Conservation (phyloP, 202 grass and related monocot species). For the Carex arenaria region DNA sequence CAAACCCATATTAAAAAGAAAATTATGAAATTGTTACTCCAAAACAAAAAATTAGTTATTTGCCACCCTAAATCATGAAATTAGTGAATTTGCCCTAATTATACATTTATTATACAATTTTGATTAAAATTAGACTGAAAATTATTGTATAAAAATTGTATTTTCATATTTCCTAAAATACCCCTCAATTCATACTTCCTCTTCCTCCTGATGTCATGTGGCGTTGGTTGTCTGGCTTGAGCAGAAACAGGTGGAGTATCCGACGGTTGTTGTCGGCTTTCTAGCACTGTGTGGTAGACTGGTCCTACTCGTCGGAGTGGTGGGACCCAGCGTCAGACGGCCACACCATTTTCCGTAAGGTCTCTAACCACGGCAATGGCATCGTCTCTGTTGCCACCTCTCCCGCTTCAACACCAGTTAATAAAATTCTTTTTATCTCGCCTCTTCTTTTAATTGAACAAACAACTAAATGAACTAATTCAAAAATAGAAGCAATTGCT, state of each 20-base stretch:
- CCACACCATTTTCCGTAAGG: slow-evolving; percentile 51
- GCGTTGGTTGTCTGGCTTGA: slow-evolving; percentile 22
- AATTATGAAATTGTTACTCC: too few species aligned
- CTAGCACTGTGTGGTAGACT: slow-evolving; percentile 25
- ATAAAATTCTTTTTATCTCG: neutral
- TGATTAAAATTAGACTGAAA: too few species aligned
- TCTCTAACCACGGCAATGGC: slow-evolving; percentile 68
- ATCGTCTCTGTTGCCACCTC: slow-evolving; percentile 69
- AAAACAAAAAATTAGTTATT: too few species aligned
- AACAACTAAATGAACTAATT: neutral
- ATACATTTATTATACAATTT: too few species aligned
- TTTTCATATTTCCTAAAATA: too few species aligned
- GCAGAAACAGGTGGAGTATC: slow-evolving; percentile 20
- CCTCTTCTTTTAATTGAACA: neutral
- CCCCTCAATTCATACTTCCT: too few species aligned
- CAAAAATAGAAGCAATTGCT: neutral
- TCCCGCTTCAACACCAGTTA: slow-evolving; percentile 60
- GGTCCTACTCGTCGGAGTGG: slow-evolving; percentile 65
- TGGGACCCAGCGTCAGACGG: slow-evolving; percentile 52
- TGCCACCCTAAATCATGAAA: too few species aligned
- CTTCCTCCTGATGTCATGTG: slow-evolving; percentile 22
- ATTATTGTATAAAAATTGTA: too few species aligned
- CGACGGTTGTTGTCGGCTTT: slow-evolving; percentile 30
- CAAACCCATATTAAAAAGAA: too few species aligned
- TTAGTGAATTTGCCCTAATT: too few species aligned